Evolutionary conservation across 768 basidiomycete genomes (phyloP).

Genomic region (Austroboletus eburneus): DNA sequence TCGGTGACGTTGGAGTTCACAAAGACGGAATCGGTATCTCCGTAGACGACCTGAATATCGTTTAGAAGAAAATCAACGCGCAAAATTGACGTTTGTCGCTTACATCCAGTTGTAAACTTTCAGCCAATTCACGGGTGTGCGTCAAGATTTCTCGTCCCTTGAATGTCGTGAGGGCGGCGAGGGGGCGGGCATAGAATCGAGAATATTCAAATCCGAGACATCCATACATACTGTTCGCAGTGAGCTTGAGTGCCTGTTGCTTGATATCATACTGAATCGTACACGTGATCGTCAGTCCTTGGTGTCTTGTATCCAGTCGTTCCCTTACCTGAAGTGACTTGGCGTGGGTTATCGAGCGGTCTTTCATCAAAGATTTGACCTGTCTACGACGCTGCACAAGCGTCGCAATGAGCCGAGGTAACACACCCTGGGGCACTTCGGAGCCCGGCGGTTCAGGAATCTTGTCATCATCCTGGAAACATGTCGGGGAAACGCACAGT

Average conservation of each 20-base stretch:
- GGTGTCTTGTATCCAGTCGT: background rate
- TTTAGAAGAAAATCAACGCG: background rate
- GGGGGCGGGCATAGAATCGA: conserved; percentile 90
- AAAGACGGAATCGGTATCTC: conserved; percentile 98
- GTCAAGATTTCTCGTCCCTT: conserved; percentile 98
- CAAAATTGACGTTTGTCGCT: conserved; percentile 23
- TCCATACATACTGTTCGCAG: conserved; percentile 99
- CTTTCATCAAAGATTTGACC: conserved; percentile 95
- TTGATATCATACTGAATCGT: conserved; percentile 84
- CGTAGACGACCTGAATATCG: conserved; percentile 82
- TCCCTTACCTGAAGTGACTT: conserved; percentile 75
- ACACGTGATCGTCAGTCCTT: background rate
- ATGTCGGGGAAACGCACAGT: background rate
- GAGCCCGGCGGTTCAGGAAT: conserved; percentile 84
- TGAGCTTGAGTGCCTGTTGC: conserved; percentile 94
- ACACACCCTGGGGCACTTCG: conserved; percentile 74
- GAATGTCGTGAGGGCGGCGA: conserved; percentile 96
- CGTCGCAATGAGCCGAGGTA: conserved; percentile 97
- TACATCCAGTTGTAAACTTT: conserved; percentile 85
- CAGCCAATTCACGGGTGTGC: conserved; percentile 88
- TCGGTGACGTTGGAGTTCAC: conserved; percentile 94
- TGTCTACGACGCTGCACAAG: conserved; percentile 85
- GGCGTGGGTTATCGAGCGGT: conserved; percentile 62
- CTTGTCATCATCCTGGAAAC: conserved; percentile 59
- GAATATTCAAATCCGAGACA: conserved; percentile 98